Evolutionary conservation across 2,329 filamentous ascomycete species (phyloP), one percentile per base, ranked within the genome.

Genomic region (Clonostachys chloroleuca): DNA sequence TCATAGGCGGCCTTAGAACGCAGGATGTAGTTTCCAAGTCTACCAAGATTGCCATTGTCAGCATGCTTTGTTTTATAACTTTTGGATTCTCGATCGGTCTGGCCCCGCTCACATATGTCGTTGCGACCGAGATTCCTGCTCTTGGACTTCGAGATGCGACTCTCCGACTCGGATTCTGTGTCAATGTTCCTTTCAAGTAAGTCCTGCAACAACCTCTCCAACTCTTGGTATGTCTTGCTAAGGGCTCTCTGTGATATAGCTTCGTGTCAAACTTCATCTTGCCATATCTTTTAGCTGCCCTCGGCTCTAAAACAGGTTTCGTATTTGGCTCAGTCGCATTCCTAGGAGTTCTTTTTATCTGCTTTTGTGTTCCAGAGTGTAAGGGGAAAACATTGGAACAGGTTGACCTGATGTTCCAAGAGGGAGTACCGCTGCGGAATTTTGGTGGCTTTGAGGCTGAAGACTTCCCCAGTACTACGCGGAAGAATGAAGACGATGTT

Each of bases 281-380:
- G 10, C 68, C 67, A 1, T 69, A 69, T 49, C 58, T 69, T 8
- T 64, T 65, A 35, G 66, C 62, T 2, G 53, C 57, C 18, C 56
- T 69, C 3, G 58, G 60, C 2, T 55, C 60, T 8, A 66, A 66
- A 45, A 59, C 66, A 5, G 51, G 55, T 3, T 58, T 54, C 41
- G 53, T 57, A 12, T 55, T 51, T 44, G 51, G 45, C 1, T 41
- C 45, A 6, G 47, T 54, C 13, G 40, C 46, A 8, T 44, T 52
- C 18, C n/a, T 56, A 6, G 47, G 49, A 1, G n/a, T 48, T 12
- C 39, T 53, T 5, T 59, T 54, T 44, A 48, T 47, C 6, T 53
- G 42, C 35, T 51, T 58, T 24, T 54, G 52, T 8, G 48, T 57
- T 5, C 54, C 56, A 1, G 53, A 57, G 41, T 56, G 54, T 42